Evolutionary conservation across 108 stramenopile genomes (phyloP).

Genomic region (Nitzschia sp.): DNA sequence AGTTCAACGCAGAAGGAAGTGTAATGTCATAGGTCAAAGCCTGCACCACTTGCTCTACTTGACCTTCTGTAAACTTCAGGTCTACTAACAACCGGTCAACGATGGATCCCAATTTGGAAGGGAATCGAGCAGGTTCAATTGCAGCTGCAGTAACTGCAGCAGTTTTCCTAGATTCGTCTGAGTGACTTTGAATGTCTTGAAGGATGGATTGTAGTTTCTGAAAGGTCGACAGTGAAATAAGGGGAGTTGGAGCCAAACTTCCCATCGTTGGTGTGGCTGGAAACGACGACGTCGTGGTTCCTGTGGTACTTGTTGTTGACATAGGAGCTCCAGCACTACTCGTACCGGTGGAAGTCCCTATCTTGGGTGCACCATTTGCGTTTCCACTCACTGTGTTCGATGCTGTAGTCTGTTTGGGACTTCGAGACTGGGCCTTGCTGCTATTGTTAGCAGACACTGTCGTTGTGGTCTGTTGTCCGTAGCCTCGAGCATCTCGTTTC

Average conservation of each 20-base stretch:
- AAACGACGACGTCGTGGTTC: background rate
- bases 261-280: background rate
- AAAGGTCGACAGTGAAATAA: too few relatives aligned
- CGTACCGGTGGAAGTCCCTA: background rate
- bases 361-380: background rate
- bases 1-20: slow-evolving; percentile 64
- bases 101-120: slow-evolving; percentile 33
- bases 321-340: background rate
- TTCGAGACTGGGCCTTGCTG: background rate
- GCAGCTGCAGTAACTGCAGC: background rate
- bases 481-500: slow-evolving; percentile 37
- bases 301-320: background rate
- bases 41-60: slow-evolving; percentile 37
- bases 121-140: slow-evolving; percentile 19
- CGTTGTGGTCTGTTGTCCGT: slow-evolving; percentile 9
- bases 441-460: background rate
- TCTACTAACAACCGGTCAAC: slow-evolving; percentile 32
- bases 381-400: background rate
- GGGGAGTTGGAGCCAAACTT: too few relatives aligned
- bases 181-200: background rate
- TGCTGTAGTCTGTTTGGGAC: background rate
- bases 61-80: slow-evolving; percentile 32
- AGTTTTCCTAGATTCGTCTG: background rate
- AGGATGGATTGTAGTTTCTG: too few relatives aligned
- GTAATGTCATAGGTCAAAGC: slow-evolving; percentile 46